Evolutionary conservation across 345 rosid genomes (phyloP).

Genomic region (Cardamine chenopodiifolia): DNA sequence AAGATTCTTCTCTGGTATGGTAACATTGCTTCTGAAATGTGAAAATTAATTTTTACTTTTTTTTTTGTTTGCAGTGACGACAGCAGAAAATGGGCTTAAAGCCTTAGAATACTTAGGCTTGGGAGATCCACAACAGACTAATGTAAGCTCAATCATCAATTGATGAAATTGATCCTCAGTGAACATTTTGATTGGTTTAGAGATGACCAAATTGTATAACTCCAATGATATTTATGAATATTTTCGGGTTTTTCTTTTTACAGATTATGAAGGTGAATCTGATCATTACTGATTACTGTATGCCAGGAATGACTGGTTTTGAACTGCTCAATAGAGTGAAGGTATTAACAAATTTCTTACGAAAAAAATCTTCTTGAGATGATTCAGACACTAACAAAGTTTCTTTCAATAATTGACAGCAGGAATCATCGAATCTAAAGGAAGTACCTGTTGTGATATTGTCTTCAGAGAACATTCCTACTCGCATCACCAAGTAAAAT

Average conservation of each 20-base stretch:
- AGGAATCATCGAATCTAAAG: constrained; percentile 71
- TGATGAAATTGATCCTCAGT: background rate
- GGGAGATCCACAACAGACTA: constrained; percentile 47
- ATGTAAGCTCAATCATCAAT: constrained; percentile 20
- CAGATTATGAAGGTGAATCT: constrained; percentile 71
- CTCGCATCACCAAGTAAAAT: constrained; percentile 67
- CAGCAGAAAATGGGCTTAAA: constrained; percentile 71
- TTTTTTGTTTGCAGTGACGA: constrained; percentile 57
- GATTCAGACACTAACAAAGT: background rate
- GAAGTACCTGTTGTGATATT: constrained; percentile 86
- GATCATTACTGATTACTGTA: constrained; percentile 85
- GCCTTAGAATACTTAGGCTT: constrained; percentile 75
- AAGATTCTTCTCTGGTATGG: background rate
- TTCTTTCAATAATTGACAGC: constrained; percentile 22
- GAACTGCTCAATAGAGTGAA: constrained; percentile 81
- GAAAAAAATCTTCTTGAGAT: background rate
- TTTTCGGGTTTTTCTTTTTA: background rate
- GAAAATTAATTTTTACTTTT: background rate
- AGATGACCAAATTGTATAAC: constrained; percentile 1
- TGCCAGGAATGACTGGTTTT: constrained; percentile 95
- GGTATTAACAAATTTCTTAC: constrained; percentile 39
- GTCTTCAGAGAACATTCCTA: constrained; percentile 82
- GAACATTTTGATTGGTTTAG: background rate
- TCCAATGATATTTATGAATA: background rate
- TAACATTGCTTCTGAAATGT: background rate